phyloP scores from a whole-genome alignment of 768 basidiomycete species.

The Lactarius psammicola region DNA sequence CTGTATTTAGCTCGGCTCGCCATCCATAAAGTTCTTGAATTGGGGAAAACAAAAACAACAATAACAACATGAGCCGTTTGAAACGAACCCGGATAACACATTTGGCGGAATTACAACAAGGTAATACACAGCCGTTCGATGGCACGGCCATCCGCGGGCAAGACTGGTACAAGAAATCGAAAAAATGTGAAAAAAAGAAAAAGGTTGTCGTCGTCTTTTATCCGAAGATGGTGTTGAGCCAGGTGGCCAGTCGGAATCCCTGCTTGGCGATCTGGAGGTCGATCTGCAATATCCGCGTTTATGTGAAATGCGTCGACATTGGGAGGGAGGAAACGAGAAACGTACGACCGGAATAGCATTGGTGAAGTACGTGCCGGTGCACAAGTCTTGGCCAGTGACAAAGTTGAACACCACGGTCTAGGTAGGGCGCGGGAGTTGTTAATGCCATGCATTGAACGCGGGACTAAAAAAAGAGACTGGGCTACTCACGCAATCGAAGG shows the following conservation, averaged over 20 bases:
- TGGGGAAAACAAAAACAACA: background rate
- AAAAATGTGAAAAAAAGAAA: background rate
- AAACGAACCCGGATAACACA: background rate
- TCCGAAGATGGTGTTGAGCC: constrained; percentile 32
- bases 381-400: constrained; percentile 32
- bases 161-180: background rate
- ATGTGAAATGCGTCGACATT: background rate
- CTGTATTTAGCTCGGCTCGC: background rate
- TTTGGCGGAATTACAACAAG: background rate
- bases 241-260: constrained; percentile 31
- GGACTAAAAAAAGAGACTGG: background rate
- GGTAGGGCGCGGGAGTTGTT: background rate
- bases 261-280: constrained; percentile 36
- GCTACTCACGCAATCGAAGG: constrained; percentile 34
- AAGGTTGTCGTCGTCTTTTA: background rate
- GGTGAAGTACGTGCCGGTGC: constrained; percentile 31
- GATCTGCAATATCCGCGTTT: constrained; percentile 27
- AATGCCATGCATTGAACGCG: background rate
- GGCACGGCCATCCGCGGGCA: background rate
- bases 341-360: constrained; percentile 32
- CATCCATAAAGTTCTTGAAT: background rate
- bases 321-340: background rate
- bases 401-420: constrained; percentile 33
- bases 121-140: background rate
- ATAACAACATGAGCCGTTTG: background rate